Evolutionary conservation across 1,284 basidiomycete species (phyloP), one percentile per base, ranked within the genome.

Genomic region (Peniophora sp.): DNA sequence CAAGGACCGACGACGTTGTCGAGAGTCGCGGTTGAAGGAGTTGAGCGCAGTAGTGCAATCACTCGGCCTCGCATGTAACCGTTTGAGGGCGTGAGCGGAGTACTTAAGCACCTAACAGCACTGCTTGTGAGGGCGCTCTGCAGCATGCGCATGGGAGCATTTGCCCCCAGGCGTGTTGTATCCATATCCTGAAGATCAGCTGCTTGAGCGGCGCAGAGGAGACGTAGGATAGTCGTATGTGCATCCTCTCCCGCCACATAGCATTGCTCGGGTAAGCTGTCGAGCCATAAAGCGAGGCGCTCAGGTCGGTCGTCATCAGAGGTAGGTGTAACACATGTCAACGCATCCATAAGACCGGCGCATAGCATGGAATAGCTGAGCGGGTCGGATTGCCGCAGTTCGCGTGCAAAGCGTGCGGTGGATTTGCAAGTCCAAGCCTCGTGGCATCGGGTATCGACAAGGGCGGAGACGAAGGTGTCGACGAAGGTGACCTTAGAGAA

Each of bases 371-470:
- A 41, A 51, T 64, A 66, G 8, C 58, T 58, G 2, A 32, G 47
- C 17, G 63, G 62, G 50, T 67, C 62, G 2, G 53, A 49, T 16
- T 57, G 52, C 14, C 61, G 64, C 19, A 68, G 47, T 6, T 59
- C 53, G 20, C 64, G 59, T 2, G 68, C 64, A 34, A 76, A 56
- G 8, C 59, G 66, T n/a, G 64, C 55, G 20, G 69, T 53, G 16
- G 66, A 67, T 55, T 65, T 68, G 51, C 68, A 73, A 14, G 64
- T 64, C 73, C 75, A 78, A 11, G 65, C 61, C 6, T 63, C 55
- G 27, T 32, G 27, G 12, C 27, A 32, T 32, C 12, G 27, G 5
- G 27, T 8, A 9, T 57, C 36, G 2, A 50, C 39, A 1, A 63
- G 49, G 3, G 54, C 55, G 20, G 57, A 53, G 32, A 58, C 46